Conservation (phyloP, 371 early-diverging fungal species). For the Mucor racemosus region DNA sequence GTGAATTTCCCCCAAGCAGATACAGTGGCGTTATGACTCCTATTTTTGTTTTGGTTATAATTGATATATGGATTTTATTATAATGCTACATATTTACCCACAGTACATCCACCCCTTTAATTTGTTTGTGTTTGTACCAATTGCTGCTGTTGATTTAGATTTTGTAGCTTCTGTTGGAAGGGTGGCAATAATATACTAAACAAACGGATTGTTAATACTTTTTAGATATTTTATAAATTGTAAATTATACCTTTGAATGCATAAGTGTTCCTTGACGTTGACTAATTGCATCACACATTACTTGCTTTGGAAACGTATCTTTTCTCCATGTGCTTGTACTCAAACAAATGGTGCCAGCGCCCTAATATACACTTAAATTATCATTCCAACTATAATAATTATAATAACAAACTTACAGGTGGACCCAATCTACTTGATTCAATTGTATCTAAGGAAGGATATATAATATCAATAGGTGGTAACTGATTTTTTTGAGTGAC, state of each 20-base stretch:
- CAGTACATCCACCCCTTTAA: slow-evolving; percentile 48
- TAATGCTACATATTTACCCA: slow-evolving; percentile 32
- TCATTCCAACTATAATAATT: neutral
- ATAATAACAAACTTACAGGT: slow-evolving; percentile 33
- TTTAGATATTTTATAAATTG: neutral
- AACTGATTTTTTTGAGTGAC: slow-evolving; percentile 15
- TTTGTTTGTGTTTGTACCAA: neutral
- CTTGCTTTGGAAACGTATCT: slow-evolving; percentile 43
- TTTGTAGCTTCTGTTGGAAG: slow-evolving; percentile 14
- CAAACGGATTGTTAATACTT: neutral
- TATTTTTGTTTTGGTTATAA: slow-evolving; percentile 8
- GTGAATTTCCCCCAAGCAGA: slow-evolving; percentile 52
- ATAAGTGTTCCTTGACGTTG: slow-evolving; percentile 46
- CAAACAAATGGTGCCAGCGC: slow-evolving; percentile 50
- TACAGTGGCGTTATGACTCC: slow-evolving; percentile 52
- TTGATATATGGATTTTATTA: neutral
- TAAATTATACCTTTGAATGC: slow-evolving; percentile 47
- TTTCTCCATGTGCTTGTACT: slow-evolving; percentile 39
- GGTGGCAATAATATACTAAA: slow-evolving; percentile 50
- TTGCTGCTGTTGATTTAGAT: neutral
- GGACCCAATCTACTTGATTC: slow-evolving; percentile 37
- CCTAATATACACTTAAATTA: slow-evolving; percentile 25
- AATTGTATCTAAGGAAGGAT: slow-evolving; percentile 39
- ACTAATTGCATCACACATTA: slow-evolving; percentile 53
- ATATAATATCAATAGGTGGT: slow-evolving; percentile 44